These are phyloP conservation scores for Blastobotrys terrestris DNA, from an alignment of 805 yeast species.

Conservation along the genomic window DNA sequence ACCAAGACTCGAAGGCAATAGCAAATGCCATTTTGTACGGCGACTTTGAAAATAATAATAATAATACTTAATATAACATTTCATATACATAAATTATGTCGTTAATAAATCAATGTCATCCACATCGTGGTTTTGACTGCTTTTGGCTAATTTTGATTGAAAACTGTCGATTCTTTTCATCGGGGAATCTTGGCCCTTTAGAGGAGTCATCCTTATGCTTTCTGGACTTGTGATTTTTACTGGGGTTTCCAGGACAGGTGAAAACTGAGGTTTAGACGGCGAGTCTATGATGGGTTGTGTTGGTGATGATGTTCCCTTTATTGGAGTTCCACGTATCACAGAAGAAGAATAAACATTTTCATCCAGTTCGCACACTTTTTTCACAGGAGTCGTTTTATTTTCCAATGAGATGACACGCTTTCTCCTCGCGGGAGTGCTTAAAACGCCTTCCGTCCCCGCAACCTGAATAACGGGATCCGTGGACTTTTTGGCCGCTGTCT, in stretches of 20 bases:
- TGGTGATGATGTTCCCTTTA: neutral
- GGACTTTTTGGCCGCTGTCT: neutral
- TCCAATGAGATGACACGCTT: neutral
- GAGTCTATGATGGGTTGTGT: neutral
- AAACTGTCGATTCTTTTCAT: neutral
- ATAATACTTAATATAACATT: no score
- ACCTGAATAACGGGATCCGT: conserved; percentile 1
- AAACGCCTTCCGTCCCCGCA: neutral
- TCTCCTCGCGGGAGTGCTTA: neutral
- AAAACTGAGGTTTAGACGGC: neutral
- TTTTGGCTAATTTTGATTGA: neutral
- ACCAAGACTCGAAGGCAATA: conserved; percentile 23
- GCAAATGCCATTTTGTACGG: conserved; percentile 12
- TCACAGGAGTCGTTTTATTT: neutral
- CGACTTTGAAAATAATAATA: conserved; percentile 3
- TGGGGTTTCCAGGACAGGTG: neutral
- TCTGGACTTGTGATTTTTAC: neutral
- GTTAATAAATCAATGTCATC: neutral
- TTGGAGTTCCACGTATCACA: neutral
- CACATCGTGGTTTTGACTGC: neutral
- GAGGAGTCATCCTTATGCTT: neutral
- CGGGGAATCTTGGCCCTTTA: neutral
- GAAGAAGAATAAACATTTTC: conserved; percentile 1
- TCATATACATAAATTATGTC: neutral
- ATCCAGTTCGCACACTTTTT: neutral